phyloP scores from a whole-genome alignment of 1,284 basidiomycete genomes.

The Ustilago nuda region DNA sequence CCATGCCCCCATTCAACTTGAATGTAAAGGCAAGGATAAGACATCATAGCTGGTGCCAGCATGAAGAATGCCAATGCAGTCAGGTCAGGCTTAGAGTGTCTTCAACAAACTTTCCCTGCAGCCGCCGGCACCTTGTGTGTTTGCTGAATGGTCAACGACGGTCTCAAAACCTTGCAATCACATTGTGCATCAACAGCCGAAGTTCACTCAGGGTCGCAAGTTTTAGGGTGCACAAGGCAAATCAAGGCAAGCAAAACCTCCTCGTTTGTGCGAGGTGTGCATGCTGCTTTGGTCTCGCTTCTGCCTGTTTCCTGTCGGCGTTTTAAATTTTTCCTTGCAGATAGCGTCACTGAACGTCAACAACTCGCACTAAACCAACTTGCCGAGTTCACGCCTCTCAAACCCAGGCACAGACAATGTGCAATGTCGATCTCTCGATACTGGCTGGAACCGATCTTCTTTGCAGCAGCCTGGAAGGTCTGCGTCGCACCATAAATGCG shows the following conservation, averaged over 20 bases:
- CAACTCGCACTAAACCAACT: neutral
- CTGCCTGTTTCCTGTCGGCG: constrained; percentile 8
- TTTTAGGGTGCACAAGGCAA: neutral
- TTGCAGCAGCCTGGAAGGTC: neutral
- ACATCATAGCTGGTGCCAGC: no score
- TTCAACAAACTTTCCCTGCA: constrained; percentile 7
- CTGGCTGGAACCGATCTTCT: neutral
- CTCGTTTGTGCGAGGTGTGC: neutral
- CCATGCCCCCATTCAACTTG: no score
- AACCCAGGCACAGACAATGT: neutral
- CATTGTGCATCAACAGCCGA: neutral
- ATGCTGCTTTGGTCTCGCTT: constrained; percentile 4
- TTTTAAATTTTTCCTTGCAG: constrained; percentile 6
- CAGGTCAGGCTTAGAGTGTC: neutral
- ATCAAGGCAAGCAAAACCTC: neutral
- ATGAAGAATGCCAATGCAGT: neutral
- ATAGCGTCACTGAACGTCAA: neutral
- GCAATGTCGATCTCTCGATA: neutral
- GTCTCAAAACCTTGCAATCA: neutral
- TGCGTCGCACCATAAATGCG: neutral
- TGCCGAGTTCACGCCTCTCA: neutral
- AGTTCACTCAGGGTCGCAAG: neutral
- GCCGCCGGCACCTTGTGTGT: constrained; percentile 4
- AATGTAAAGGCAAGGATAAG: no score
- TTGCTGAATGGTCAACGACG: neutral